Evolutionary conservation across 2,329 filamentous ascomycete genomes (phyloP).

Genomic region (Akanthomyces uredinophilus): DNA sequence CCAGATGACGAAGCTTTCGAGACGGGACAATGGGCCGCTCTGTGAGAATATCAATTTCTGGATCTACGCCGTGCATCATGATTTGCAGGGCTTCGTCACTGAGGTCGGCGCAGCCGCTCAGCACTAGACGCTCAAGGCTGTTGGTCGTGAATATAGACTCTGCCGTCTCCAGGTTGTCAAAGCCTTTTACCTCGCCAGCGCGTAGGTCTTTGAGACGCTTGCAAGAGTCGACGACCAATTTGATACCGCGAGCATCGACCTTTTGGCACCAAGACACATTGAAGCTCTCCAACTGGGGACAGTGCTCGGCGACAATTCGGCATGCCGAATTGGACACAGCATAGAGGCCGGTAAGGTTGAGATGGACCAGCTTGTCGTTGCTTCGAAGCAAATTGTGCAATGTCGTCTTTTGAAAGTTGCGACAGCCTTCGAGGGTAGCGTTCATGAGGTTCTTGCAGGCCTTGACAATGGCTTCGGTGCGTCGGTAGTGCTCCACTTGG

Average conservation of each 20-base stretch:
- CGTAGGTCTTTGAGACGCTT: constrained; percentile 70
- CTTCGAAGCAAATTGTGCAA: constrained; percentile 69
- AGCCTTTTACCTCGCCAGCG: constrained; percentile 75
- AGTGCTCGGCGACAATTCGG: constrained; percentile 77
- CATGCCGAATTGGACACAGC: constrained; percentile 79
- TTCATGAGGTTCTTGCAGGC: constrained; percentile 83
- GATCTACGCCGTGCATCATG: constrained; percentile 70
- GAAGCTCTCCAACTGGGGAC: constrained; percentile 73
- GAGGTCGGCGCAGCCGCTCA: constrained; percentile 75
- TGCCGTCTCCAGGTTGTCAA: constrained; percentile 69
- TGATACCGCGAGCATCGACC: constrained; percentile 72
- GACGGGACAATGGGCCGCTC: constrained; percentile 70
- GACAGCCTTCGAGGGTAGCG: constrained; percentile 83
- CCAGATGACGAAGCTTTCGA: constrained; percentile 75
- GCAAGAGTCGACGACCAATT: constrained; percentile 67
- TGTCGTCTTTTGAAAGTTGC: constrained; percentile 72
- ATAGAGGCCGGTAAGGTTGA: constrained; percentile 79
- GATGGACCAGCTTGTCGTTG: constrained; percentile 72
- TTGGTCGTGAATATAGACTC: constrained; percentile 73
- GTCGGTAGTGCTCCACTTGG: constrained; percentile 78
- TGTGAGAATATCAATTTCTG: constrained; percentile 76
- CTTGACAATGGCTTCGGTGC: constrained; percentile 70
- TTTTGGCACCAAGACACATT: constrained; percentile 93
- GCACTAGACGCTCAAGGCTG: constrained; percentile 71
- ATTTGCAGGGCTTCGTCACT: constrained; percentile 67